Evolutionary conservation across 176 grass and related monocot species (phyloP).

Genomic region (Oryza meridionalis): DNA sequence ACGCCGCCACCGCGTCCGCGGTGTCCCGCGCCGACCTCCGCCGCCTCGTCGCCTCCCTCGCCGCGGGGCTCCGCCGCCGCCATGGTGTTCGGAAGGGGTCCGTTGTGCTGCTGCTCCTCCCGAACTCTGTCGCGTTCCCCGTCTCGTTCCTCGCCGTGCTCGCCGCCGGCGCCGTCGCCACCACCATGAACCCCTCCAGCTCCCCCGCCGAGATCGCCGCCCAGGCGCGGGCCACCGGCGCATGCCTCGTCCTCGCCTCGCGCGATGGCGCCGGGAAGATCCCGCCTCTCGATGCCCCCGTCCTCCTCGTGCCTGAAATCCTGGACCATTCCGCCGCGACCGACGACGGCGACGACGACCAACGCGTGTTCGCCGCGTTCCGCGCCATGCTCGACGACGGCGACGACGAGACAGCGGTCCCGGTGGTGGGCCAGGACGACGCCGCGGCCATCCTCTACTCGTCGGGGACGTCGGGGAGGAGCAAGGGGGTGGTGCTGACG

Average conservation of each 20-base stretch:
- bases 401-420: background rate
- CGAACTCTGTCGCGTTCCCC: background rate
- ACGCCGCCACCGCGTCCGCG: background rate
- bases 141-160: background rate
- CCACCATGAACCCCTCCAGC: background rate
- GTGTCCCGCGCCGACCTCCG: background rate
- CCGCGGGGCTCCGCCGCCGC: background rate
- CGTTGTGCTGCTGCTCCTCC: background rate
- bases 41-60: background rate
- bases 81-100: background rate
- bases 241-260: background rate
- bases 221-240: background rate
- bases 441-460: background rate
- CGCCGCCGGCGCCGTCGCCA: background rate
- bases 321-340: background rate
- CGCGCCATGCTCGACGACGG: background rate
- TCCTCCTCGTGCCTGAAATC: background rate
- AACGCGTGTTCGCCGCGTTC: background rate
- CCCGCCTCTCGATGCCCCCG: background rate
- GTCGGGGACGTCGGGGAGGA: background rate
- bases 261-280: background rate
- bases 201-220: background rate
- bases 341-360: background rate
- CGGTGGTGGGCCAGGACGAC: background rate
- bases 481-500: slow-evolving; percentile 53